Conservation (phyloP, 495 filamentous ascomycete genomes). For the Podospora sp. region DNA sequence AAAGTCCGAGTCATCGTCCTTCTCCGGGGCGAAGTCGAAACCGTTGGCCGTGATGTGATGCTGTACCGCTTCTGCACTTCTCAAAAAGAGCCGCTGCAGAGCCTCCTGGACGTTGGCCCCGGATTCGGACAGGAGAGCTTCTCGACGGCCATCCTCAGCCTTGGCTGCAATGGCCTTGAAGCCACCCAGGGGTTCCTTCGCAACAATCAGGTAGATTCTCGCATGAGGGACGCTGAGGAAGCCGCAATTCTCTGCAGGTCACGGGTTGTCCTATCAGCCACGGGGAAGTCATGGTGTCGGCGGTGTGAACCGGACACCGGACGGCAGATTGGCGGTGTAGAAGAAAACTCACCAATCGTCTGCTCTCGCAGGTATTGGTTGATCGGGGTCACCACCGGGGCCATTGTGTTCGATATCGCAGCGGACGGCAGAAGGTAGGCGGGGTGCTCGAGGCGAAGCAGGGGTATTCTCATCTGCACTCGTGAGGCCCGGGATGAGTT, state of each 20-base stretch:
- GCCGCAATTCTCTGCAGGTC: constrained; percentile 41
- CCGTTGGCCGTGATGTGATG: constrained; percentile 42
- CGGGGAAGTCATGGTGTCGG: not conserved
- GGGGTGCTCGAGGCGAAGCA: not conserved
- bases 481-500: not conserved
- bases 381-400: constrained; percentile 16
- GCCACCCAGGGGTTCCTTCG: constrained; percentile 34
- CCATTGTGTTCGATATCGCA: constrained; percentile 18
- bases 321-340: not conserved
- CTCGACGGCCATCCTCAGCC: constrained; percentile 33
- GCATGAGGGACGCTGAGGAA: constrained; percentile 38
- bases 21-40: constrained; percentile 29
- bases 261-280: not conserved
- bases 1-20: constrained; percentile 27
- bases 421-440: not conserved
- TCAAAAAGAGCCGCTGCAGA: constrained; percentile 36
- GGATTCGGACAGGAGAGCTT: constrained; percentile 35
- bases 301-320: constrained; percentile 1
- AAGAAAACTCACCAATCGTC: constrained; percentile 26
- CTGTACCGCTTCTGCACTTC: constrained; percentile 43
- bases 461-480: not conserved
- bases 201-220: constrained; percentile 36
- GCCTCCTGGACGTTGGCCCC: constrained; percentile 26
- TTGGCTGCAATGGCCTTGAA: constrained; percentile 41
- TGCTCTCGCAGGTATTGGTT: constrained; percentile 25